A percentile compares a stretch with the other conserved stretches of the same genome.
These are phyloP conservation scores for Pseudopyricularia cyperi DNA, from an alignment of 2,329 filamentous ascomycete species.

Conservation along the genomic window DNA sequence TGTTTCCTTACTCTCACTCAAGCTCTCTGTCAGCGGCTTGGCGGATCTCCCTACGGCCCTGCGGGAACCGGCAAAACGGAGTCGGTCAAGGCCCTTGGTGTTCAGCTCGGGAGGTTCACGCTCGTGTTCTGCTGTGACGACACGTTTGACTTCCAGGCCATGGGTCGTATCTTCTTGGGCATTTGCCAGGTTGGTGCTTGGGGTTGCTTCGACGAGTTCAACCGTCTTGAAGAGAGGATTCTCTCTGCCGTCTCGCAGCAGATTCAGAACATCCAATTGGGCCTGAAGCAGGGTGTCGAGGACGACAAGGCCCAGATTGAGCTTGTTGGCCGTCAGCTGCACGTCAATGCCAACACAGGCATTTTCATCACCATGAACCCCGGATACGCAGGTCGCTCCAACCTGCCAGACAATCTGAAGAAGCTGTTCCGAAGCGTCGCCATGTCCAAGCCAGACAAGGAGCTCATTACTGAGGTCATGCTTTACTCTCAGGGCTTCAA, in stretches of 20 bases:
- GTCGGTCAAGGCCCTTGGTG: conserved; percentile 92
- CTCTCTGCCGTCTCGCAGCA: conserved; percentile 97
- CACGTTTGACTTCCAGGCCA: conserved; percentile 98
- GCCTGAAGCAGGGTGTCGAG: conserved; percentile 70
- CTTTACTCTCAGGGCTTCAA: conserved; percentile 98
- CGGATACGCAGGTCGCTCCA: conserved; percentile 94
- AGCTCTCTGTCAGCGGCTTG: conserved; percentile 84
- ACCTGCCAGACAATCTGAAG: conserved; percentile 97
- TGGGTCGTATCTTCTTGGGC: conserved; percentile 98
- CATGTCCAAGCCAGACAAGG: conserved; percentile 99
- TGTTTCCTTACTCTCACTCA: conserved; percentile 98
- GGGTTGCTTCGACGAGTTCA: conserved; percentile 99
- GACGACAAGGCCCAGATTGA: conserved; percentile 86
- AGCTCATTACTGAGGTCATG: conserved; percentile 99
- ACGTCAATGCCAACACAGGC: conserved; percentile 84
- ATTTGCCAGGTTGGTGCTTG: conserved; percentile 98
- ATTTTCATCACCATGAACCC: conserved; percentile 99
- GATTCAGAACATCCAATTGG: conserved; percentile 97
- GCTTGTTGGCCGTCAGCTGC: conserved; percentile 78
- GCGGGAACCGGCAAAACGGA: conserved; percentile 98
- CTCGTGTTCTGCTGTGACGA: conserved; percentile 99
- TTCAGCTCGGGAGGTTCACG: conserved; percentile 93
- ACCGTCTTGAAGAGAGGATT: conserved; percentile 94
- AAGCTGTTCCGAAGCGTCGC: conserved; percentile 98
- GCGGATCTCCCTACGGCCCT: conserved; percentile 93